Evolutionary conservation across 2,329 filamentous ascomycete species (phyloP), one percentile per base, ranked within the genome.

Genomic region (Exophiala alcalophila): DNA sequence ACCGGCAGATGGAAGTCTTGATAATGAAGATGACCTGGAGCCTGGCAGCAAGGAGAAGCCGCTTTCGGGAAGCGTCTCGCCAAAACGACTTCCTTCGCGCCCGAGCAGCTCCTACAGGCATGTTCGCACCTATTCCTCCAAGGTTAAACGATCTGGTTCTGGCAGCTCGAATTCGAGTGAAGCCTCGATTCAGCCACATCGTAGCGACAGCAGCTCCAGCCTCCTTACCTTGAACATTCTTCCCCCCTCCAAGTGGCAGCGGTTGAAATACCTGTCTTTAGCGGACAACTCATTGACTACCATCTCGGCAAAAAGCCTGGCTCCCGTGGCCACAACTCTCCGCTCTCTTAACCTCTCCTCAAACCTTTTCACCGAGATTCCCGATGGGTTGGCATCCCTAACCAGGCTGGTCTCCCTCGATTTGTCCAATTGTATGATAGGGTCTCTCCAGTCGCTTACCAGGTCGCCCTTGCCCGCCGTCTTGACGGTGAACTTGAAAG

Each of bases 361-460:
- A 36, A 98, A 98, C 59, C 79, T 95, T 21, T 94, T 98, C 64
- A 82, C 81, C n/a, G 86, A 96, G 63, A 84, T 97, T 40, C 92
- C 92, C 1, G 92, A 97, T 63, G 92, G 86, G 57, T 70, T 98
- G 44, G 84, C 90, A 9, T 86, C 80, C 7, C 72, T 98, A 44
- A 89, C 88, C 14, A 84, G 88, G 19, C 76, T 98, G n/a, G 82
- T 90, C 52, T 90, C 92, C 16, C 71, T 98, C 40, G 97, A 98
- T 59, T 74, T 98, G 18, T 94, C 91, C 3, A 86, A 94, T 59
- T 97, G 91, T 73, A 96, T 97, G 90, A 97, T 98, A 51, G 86
- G 91, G 56, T 92, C 89, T 11, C 73, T 98, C 42, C 86, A 94
- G 58, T 95, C 91, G 2, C 72, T 98, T 28, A 82, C 82, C 2